Percentiles rank a stretch among this genome's conserved stretches.
Conservation (phyloP, 768 basidiomycete genomes). For the Mycena haematopus region DNA sequence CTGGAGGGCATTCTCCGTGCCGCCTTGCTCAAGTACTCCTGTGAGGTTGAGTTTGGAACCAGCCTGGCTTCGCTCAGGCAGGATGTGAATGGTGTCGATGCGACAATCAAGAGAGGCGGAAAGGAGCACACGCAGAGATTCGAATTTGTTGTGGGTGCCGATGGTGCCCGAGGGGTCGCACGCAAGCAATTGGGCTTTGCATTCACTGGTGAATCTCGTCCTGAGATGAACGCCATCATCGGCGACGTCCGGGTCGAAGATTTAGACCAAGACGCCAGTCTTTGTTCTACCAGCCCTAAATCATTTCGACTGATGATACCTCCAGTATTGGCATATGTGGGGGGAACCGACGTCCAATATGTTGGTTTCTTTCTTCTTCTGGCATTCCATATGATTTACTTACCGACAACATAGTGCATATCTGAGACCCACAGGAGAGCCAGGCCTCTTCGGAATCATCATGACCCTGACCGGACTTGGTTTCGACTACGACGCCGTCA, state of each 20-base stretch:
- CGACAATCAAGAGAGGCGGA: slow-evolving; percentile 22
- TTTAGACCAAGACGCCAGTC: slow-evolving; percentile 44
- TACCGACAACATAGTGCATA: not conserved
- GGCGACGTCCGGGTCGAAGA: slow-evolving; percentile 47
- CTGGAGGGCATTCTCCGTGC: slow-evolving; percentile 32
- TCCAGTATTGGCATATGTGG: slow-evolving; percentile 56
- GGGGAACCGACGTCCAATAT: not conserved
- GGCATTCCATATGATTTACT: no score
- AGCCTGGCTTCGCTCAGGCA: slow-evolving; percentile 29
- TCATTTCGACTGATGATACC: not conserved
- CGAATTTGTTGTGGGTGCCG: slow-evolving; percentile 33
- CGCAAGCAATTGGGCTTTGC: slow-evolving; percentile 34
- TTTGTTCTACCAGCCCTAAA: not conserved
- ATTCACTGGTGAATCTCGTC: slow-evolving; percentile 38
- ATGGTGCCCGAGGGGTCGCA: slow-evolving; percentile 31
- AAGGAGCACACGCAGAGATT: slow-evolving; percentile 6
- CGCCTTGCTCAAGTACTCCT: slow-evolving; percentile 28
- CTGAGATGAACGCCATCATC: slow-evolving; percentile 31
- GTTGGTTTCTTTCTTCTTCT: not conserved
- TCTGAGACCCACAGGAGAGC: slow-evolving; percentile 5
- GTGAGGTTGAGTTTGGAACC: slow-evolving; percentile 32
- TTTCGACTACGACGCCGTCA: not conserved
- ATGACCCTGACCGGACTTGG: not conserved
- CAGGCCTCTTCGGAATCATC: not conserved
- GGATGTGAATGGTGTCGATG: slow-evolving; percentile 29